Percentiles rank a stretch among this genome's conserved stretches.
Evolutionary conservation across 805 yeast species (phyloP).

Genomic region (Saccharomyces cerevisiae): DNA sequence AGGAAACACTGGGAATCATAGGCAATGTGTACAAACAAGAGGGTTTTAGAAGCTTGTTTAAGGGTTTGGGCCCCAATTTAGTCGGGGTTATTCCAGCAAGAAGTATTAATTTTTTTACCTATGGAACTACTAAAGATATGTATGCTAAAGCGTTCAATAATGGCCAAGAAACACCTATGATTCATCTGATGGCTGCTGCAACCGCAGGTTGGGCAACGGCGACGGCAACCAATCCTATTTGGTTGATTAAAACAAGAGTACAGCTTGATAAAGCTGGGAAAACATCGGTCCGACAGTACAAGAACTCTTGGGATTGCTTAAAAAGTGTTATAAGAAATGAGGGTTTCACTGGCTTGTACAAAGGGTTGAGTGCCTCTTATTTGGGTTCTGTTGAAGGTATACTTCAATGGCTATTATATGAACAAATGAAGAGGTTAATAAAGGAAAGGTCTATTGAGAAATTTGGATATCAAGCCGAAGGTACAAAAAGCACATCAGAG

Average conservation of each 20-base stretch:
- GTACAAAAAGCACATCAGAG: conserved; percentile 41
- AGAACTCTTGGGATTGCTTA: conserved; percentile 79
- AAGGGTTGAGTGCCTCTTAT: conserved; percentile 91
- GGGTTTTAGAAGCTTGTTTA: conserved; percentile 80
- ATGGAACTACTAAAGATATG: conserved; percentile 83
- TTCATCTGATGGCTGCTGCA: conserved; percentile 80
- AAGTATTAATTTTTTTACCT: conserved; percentile 91
- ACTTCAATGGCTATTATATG: conserved; percentile 92
- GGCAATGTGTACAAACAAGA: conserved; percentile 61
- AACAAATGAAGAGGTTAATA: conserved; percentile 79
- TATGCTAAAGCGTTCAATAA: conserved; percentile 58
- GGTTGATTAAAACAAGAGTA: conserved; percentile 91
- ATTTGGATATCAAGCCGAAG: conserved; percentile 29
- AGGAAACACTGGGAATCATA: conserved; percentile 71
- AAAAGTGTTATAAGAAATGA: conserved; percentile 61
- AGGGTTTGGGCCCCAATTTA: conserved; percentile 92
- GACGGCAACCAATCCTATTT: conserved; percentile 94
- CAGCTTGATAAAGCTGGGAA: conserved; percentile 75
- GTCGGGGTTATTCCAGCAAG: conserved; percentile 98
- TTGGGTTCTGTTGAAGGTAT: conserved; percentile 90
- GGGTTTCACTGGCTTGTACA: conserved; percentile 73
- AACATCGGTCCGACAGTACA: conserved; percentile 50
- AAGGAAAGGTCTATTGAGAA: conserved; percentile 39
- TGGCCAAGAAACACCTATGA: conserved; percentile 73
- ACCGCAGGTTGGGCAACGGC: conserved; percentile 91